Percentiles rank a stretch among this genome's conserved stretches.
Evolutionary conservation across 2,329 filamentous ascomycete genomes (phyloP).

Genomic region (Phialocephala subalpina): DNA sequence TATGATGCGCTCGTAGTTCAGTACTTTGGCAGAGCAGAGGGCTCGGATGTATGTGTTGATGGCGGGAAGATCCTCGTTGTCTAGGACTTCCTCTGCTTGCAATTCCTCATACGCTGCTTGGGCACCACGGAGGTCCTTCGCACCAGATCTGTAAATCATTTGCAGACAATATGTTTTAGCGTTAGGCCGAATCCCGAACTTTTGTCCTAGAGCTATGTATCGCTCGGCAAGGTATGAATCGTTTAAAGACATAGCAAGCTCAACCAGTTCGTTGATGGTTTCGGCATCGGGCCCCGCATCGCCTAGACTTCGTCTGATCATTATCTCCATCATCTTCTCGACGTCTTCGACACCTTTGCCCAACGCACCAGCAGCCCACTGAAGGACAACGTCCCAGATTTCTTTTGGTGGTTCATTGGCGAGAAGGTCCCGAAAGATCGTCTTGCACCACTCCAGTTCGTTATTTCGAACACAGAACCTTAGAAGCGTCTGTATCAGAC

Average conservation of each 20-base stretch:
- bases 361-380: conserved; percentile 75
- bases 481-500: conserved; percentile 63
- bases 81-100: conserved; percentile 59
- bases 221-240: conserved; percentile 78
- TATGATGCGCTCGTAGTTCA: conserved; percentile 75
- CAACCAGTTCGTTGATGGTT: conserved; percentile 81
- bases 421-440: conserved; percentile 58
- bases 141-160: conserved; percentile 77
- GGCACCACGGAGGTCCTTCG: conserved; percentile 76
- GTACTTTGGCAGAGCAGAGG: conserved; percentile 66
- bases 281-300: conserved; percentile 67
- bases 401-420: conserved; percentile 57
- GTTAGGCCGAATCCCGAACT: conserved; percentile 72
- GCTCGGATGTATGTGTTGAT: conserved; percentile 78
- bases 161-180: conserved; percentile 76
- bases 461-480: conserved; percentile 67
- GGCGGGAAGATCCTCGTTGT: conserved; percentile 66
- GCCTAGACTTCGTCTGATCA: conserved; percentile 60
- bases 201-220: conserved; percentile 71
- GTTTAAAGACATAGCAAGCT: conserved; percentile 72
- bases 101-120: conserved; percentile 70
- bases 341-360: conserved; percentile 78
- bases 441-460: conserved; percentile 67
- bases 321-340: conserved; percentile 74
- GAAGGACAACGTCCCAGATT: conserved; percentile 76